Base-by-base conservation (phyloP, 345 rosid species). In the Salix dunnii region DNA sequence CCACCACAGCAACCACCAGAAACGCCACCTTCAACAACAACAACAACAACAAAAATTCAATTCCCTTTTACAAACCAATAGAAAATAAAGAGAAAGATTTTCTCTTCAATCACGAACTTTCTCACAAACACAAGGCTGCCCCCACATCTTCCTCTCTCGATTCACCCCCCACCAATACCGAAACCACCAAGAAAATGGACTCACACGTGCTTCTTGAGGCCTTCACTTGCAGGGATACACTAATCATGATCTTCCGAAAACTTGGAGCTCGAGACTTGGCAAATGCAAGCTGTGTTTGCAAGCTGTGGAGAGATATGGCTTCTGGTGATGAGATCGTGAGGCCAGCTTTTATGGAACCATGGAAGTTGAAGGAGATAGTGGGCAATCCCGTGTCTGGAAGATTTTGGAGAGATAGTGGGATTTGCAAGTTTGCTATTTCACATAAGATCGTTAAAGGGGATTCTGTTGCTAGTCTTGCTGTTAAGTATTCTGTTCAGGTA, bases 401-500 rank as follows among this genome's bases (percentile, higher is more conserved):
- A 48, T 94, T 94, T 82, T 94, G 98, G 97, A 89, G 94, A 74
- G 92, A 94, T 35, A 90, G 82, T 33, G 89, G 91, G 42, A 82
- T 94, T 51, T 80, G 87, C 49, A 92, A 92, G 77, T 91, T 94
- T 67, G 93, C 97, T 5, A 81, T 94, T 73, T 92, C 97, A 40
- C 97, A 94, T 68, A 83, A 85, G 85, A 82, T 94, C 73, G 76
- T 51, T 35, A 87, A 89, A 64, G 93, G 92, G 42, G 95, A 92
- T 42, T 83, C 84, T 60, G 90, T 94, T 5, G 88, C 94, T 2
- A 81, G 93, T 72, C 97, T 92, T 51, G 95, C 97, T 28, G 97
- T 91, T 6, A 94, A 91, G 83, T 94, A 92, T 77, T 91, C 98
- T 1, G 95, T 88, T 74, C 99, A 95, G 92, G 99, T 94, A 76